Base-by-base conservation (phyloP, 2,329 filamentous ascomycete species). In the Verticillium isaacii region DNA sequence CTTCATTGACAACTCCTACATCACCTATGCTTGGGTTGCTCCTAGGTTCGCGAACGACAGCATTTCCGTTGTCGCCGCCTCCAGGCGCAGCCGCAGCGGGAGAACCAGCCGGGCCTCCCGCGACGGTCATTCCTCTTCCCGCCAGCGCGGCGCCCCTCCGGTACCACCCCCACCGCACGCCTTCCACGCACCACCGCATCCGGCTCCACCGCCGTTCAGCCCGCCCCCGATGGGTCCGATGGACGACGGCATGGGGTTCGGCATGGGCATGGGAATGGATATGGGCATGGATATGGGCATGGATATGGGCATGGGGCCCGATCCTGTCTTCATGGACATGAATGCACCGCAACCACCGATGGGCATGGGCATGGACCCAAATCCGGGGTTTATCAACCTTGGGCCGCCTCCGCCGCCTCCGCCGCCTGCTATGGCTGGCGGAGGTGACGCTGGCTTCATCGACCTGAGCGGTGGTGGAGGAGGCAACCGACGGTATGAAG, bases 11-110 rank as follows among this genome's bases (percentile, higher is more conserved):
- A 32, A 32, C 12, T 61, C 59, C 12, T 62, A 65, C 25, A 56
- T 55, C 17, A 37, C 52, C 5, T 65, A 63, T 37, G 62, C 64
- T 19, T 66, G 62, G 62, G 64, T 65, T 3, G 55, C 45, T 2
- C 64, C 64, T 7, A 64, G 58, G 19, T 65, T 58, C 45, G 64
- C 65, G 12, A 59, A 65, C 41, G 62, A 64, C 55, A 60, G 62
- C 29, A 63, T 64, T n/a, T 59, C 56, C 29, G 59, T 64, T 9
- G 62, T 39, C 36, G 57, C 61, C 56, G 59, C 60, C 59, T 50
- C 61, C 23, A 56, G 36, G n/a, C 57, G 61, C 59, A 59, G 64
- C 29, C 41, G 55, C 25, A 60, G 57, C 56, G 57, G 63, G n/a
- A 58, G 52, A 19, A 62, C 56, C 19, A 52, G 62, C 23, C 60